A percentile compares a stretch with the other conserved stretches of the same genome.
phyloP scores from a whole-genome alignment of 169 alveolate species.

The Eimeria maxima region DNA sequence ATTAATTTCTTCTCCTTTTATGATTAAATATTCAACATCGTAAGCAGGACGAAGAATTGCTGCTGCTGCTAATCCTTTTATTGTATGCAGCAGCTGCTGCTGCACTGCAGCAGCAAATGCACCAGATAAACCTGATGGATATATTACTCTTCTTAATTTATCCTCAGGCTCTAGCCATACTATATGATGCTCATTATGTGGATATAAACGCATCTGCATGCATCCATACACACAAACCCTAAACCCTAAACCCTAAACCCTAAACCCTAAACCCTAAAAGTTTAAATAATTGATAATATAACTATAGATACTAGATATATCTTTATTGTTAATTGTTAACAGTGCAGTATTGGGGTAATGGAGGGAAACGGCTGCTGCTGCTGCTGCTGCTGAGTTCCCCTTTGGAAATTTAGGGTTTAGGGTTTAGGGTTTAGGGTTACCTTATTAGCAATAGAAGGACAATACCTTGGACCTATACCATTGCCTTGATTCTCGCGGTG shows the following conservation, averaged over 20 bases:
- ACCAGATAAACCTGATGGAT: constrained; percentile 96
- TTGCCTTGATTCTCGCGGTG: constrained; percentile 89
- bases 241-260: neutral
- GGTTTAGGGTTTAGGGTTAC: constrained; percentile 7
- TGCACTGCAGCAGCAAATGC: constrained; percentile 93
- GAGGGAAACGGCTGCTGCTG: too few relatives aligned
- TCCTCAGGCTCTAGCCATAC: constrained; percentile 98
- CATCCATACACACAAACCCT: too few relatives aligned
- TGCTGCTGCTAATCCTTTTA: constrained; percentile 91
- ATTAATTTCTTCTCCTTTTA: constrained; percentile 90
- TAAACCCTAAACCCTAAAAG: constrained; percentile 10
- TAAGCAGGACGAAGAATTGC: constrained; percentile 92
- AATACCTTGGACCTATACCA: constrained; percentile 96
- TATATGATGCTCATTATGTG: constrained; percentile 90
- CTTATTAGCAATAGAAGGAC: constrained; percentile 92
- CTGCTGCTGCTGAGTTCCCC: too few relatives aligned
- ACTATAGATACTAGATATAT: too few relatives aligned
- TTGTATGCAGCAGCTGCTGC: constrained; percentile 85
- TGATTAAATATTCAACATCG: constrained; percentile 94
- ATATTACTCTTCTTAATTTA: constrained; percentile 88
- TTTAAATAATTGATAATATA: neutral
- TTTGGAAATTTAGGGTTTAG: neutral
- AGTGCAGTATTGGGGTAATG: too few relatives aligned
- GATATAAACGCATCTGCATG: constrained; percentile 85
- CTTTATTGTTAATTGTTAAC: too few relatives aligned